Conservation (phyloP, 2,329 filamentous ascomycete species). For the Xylaria sp. region DNA sequence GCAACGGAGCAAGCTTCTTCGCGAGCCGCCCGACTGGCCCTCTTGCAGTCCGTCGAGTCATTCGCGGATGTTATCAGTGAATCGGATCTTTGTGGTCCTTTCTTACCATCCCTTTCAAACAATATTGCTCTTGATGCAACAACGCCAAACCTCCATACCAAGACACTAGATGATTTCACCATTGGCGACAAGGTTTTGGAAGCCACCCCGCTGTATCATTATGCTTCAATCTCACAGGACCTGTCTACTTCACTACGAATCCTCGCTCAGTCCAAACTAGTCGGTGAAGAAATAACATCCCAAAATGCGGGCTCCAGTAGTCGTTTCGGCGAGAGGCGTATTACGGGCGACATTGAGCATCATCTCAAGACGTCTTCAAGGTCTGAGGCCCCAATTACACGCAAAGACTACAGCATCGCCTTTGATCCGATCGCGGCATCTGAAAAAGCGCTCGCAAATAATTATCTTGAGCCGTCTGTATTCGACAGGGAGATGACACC, state of each 20-base stretch:
- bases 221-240: constrained; percentile 48
- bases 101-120: constrained; percentile 57
- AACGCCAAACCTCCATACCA: constrained; percentile 64
- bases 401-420: constrained; percentile 66
- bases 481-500: constrained; percentile 77
- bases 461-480: constrained; percentile 72
- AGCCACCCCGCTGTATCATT: constrained; percentile 52
- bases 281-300: not conserved
- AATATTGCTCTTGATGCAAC: constrained; percentile 69
- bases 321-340: constrained; percentile 40
- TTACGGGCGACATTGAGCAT: constrained; percentile 51
- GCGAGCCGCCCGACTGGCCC: constrained; percentile 44
- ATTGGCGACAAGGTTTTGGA: constrained; percentile 62
- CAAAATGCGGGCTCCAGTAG: not conserved
- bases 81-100: constrained; percentile 69
- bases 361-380: constrained; percentile 49
- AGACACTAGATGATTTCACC: constrained; percentile 62
- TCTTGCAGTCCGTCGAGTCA: constrained; percentile 63
- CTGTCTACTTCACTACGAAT: constrained; percentile 52
- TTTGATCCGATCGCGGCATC: constrained; percentile 70
- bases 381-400: constrained; percentile 51
- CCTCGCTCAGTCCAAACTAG: constrained; percentile 46
- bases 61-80: constrained; percentile 72
- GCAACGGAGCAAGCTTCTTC: constrained; percentile 15
- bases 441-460: constrained; percentile 56